Base-by-base conservation (phyloP, 306 rosid species). In the Hippophae gyantsensis region DNA sequence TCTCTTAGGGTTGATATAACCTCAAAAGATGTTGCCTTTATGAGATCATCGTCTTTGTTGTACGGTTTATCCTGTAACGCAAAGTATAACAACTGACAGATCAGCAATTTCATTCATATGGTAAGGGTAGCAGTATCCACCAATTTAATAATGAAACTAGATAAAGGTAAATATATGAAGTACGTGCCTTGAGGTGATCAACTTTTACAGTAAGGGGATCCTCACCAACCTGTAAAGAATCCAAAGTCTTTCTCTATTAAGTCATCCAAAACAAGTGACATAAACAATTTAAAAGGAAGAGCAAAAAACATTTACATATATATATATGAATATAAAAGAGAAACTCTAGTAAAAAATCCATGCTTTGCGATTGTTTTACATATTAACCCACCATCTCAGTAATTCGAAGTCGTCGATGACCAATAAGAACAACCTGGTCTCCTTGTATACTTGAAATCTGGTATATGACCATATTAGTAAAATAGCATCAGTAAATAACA, bases 361-460 rank as follows among this genome's bases (percentile, higher is more conserved):
- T 57, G 71, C 71, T 63, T 69, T 50, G 53, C 55, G 53, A 48
- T 64, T 52, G 61, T 66, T 61, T 60, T 32, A 32, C 38, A 32
- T 32, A 32, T 32, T 10, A 44, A 60, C 95, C 66, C 60, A 93
- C 99, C 94, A 93, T 82, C 85, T 88, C 99, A 51, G 95, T 86
- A 68, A 93, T 88, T 52, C 82, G 90, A 50, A 93, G 84, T 48
- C 99, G 84, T 70, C 97, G 81, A 66, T 93, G 99, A 72, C 99
- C 99, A 80, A 93, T 89, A 63, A 93, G 87, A 65, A 82, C 73
- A 58, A 93, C 97, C 63, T 93, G 95, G 56, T 93, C 95, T 52
- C 95, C 99, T 53, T 86, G 85, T 65, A 93, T 93, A 65, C 97
- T 93, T 67, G 99, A 86, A 81, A 93, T 93, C 99, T 93, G 84